Conservation (phyloP, 2,329 filamentous ascomycete species). For the Ceratocystis variospora region DNA sequence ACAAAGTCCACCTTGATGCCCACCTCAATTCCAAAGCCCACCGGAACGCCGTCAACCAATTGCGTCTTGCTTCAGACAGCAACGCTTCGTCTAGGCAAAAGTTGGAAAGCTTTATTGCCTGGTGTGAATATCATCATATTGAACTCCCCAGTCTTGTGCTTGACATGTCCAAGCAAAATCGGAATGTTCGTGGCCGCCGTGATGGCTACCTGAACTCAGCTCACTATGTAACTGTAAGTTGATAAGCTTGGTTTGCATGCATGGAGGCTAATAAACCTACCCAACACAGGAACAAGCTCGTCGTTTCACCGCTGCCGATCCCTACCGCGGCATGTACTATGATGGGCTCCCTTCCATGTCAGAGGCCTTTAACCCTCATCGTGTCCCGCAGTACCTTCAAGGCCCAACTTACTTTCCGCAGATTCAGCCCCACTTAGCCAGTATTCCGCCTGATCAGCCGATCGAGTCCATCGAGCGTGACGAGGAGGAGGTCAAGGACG, state of each 20-base stretch:
- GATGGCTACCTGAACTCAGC: constrained; percentile 15
- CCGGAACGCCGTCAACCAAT: background rate
- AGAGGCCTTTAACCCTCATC: background rate
- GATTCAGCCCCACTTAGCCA: background rate
- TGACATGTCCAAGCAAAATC: background rate
- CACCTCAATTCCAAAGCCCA: constrained; percentile 10
- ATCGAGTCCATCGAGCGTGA: background rate
- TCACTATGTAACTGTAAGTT: constrained; percentile 14
- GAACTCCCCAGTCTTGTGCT: constrained; percentile 3
- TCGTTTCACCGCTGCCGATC: constrained; percentile 13
- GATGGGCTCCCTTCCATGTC: constrained; percentile 1
- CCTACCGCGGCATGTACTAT: constrained; percentile 18
- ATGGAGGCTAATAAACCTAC: background rate
- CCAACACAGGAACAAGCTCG: constrained; percentile 13
- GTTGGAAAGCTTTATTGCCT: constrained; percentile 11
- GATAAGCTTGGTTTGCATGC: background rate
- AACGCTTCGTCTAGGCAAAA: background rate
- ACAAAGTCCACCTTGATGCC: background rate
- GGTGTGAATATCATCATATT: constrained; percentile 10
- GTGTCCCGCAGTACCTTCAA: background rate
- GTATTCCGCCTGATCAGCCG: background rate
- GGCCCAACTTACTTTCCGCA: background rate
- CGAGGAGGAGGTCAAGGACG: background rate
- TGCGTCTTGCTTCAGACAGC: constrained; percentile 1
- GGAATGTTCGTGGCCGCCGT: constrained; percentile 8